phyloP scores from a whole-genome alignment of 1,139 yeast genomes.

The Arxiozyma bovina region DNA sequence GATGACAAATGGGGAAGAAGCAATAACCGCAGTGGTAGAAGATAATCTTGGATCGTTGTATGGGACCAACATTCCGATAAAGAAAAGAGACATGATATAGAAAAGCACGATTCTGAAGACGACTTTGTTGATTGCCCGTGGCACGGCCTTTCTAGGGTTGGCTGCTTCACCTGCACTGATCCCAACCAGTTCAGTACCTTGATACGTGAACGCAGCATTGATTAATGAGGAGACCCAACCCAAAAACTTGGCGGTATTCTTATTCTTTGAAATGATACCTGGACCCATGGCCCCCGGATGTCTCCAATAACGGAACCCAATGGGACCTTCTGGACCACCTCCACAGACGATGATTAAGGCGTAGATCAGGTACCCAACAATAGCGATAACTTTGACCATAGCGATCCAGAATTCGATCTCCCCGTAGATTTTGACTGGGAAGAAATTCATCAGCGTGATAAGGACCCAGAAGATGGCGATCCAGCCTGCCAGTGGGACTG shows the following conservation, averaged over 20 bases:
- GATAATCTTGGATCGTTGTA: conserved; percentile 44
- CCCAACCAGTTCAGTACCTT: conserved; percentile 68
- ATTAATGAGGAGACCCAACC: conserved; percentile 55
- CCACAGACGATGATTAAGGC: conserved; percentile 68
- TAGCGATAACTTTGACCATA: conserved; percentile 56
- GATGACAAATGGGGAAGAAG: conserved; percentile 71
- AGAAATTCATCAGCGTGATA: conserved; percentile 43
- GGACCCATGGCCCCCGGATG: conserved; percentile 50
- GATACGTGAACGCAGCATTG: conserved; percentile 69
- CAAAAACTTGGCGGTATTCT: conserved; percentile 44
- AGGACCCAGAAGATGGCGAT: conserved; percentile 61
- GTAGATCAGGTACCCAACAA: conserved; percentile 60
- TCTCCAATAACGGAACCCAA: conserved; percentile 70
- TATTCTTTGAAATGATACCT: conserved; percentile 40
- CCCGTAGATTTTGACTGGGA: conserved; percentile 59
- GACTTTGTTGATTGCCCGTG: conserved; percentile 69
- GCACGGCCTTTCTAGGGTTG: conserved; percentile 69
- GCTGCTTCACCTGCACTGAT: conserved; percentile 74
- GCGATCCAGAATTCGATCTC: conserved; percentile 67
- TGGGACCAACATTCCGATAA: conserved; percentile 68
- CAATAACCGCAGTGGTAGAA: conserved; percentile 35
- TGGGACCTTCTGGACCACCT: conserved; percentile 58
- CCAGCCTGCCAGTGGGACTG: conserved; percentile 62
- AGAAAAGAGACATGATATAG: conserved; percentile 58
- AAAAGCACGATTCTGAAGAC: conserved; percentile 69